Evolutionary conservation across 2,329 filamentous ascomycete genomes (phyloP).

Genomic region (Botrytis porri): DNA sequence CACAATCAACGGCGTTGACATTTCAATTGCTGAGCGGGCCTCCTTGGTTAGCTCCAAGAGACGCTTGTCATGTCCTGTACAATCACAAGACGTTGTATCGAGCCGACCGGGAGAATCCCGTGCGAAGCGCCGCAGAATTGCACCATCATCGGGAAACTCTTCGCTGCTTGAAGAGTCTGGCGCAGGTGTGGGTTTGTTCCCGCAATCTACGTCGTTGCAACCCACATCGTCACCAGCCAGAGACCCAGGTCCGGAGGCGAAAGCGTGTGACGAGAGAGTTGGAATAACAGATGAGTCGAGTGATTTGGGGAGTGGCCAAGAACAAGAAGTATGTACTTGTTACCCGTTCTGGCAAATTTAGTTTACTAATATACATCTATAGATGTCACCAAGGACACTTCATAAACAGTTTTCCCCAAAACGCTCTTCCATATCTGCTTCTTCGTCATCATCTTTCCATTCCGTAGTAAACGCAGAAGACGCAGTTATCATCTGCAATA

Average conservation of each 20-base stretch:
- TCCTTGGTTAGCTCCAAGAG: background rate
- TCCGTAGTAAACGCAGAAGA: background rate
- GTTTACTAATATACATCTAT: background rate
- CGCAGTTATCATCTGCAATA: background rate
- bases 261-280: background rate
- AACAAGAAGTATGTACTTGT: background rate
- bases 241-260: background rate
- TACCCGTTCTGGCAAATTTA: background rate
- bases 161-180: background rate
- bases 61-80: background rate
- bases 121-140: background rate
- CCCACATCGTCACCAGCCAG: background rate
- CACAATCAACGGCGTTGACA: background rate
- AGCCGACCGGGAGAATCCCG: no score
- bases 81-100: background rate
- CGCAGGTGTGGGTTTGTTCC: background rate
- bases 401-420: background rate
- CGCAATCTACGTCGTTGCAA: background rate
- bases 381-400: background rate
- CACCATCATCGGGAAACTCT: background rate
- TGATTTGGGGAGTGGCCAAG: no score
- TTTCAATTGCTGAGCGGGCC: background rate
- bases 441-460: background rate
- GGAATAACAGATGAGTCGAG: background rate
- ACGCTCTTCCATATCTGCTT: background rate